These are phyloP conservation scores for Apiotrichum mycotoxinovorans DNA, from an alignment of 1,284 basidiomycete genomes.

Conservation along the genomic window DNA sequence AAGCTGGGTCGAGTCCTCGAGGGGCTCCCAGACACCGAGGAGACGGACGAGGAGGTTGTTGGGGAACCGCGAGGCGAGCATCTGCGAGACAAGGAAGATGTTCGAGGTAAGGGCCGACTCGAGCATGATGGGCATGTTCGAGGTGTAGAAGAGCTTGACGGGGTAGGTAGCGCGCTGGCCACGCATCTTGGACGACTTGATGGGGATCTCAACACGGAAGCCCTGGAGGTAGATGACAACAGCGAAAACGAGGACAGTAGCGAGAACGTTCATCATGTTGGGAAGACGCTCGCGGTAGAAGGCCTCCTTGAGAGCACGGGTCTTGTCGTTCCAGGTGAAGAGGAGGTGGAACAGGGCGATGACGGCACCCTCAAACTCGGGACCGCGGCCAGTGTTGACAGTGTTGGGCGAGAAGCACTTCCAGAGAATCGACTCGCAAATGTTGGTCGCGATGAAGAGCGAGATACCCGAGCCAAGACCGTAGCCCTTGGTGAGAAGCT, in stretches of 20 bases:
- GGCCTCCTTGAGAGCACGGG: slow-evolving; percentile 91
- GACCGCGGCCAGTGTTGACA: slow-evolving; percentile 94
- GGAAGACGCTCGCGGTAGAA: slow-evolving; percentile 97
- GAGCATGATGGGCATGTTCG: slow-evolving; percentile 99
- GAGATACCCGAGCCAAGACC: slow-evolving; percentile 98
- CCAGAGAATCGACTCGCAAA: slow-evolving; percentile 99
- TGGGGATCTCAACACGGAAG: slow-evolving; percentile 97
- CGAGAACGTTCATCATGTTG: slow-evolving; percentile 96
- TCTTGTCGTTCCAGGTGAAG: slow-evolving; percentile 98
- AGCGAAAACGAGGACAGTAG: slow-evolving; percentile 86
- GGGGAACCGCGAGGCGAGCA: slow-evolving; percentile 89
- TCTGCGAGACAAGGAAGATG: slow-evolving; percentile 94
- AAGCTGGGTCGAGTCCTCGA: slow-evolving; percentile 89
- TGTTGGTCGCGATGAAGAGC: slow-evolving; percentile 98
- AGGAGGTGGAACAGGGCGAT: slow-evolving; percentile 95
- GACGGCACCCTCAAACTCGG: slow-evolving; percentile 96
- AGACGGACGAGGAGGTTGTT: slow-evolving; percentile 83
- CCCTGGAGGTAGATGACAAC: slow-evolving; percentile 98
- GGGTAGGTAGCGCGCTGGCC: slow-evolving; percentile 94
- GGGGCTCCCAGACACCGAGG: slow-evolving; percentile 94
- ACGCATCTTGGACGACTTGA: slow-evolving; percentile 94
- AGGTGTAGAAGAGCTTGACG: slow-evolving; percentile 98
- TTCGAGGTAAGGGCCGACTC: slow-evolving; percentile 91
- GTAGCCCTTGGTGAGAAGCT: slow-evolving; percentile 97
- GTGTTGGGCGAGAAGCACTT: slow-evolving; percentile 99